These are phyloP conservation scores for Corinectria fuckeliana DNA, from an alignment of 2,329 filamentous ascomycete genomes.

Conservation along the genomic window DNA sequence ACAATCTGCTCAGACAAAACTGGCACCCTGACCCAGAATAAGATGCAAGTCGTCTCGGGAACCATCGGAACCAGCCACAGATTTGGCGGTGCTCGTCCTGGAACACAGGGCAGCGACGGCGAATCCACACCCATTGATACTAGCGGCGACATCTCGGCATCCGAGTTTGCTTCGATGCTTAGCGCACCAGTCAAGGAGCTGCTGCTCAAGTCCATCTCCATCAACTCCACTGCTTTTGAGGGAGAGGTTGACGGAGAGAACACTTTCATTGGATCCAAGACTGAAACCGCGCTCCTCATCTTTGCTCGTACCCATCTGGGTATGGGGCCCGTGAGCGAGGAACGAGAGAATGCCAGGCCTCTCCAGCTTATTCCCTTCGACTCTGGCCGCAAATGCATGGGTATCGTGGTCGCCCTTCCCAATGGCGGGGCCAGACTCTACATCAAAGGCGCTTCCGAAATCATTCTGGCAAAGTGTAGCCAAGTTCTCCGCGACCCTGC, in stretches of 20 bases:
- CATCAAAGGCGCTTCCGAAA: slow-evolving; percentile 71
- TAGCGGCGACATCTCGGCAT: slow-evolving; percentile 48
- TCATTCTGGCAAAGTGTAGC: slow-evolving; percentile 64
- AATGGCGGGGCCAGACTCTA: slow-evolving; percentile 62
- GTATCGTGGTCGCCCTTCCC: slow-evolving; percentile 60
- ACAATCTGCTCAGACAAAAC: slow-evolving; percentile 75
- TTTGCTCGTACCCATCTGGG: slow-evolving; percentile 71
- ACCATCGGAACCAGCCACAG: slow-evolving; percentile 62
- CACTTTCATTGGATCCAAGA: slow-evolving; percentile 79
- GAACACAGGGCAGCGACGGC: slow-evolving; percentile 32
- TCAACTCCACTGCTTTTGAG: slow-evolving; percentile 79
- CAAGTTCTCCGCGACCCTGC: slow-evolving; percentile 58
- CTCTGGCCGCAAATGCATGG: slow-evolving; percentile 77
- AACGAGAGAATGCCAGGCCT: slow-evolving; percentile 65
- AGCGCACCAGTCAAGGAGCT: slow-evolving; percentile 56
- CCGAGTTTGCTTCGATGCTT: slow-evolving; percentile 57
- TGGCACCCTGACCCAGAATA: slow-evolving; percentile 71
- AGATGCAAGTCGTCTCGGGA: slow-evolving; percentile 71
- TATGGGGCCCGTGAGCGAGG: slow-evolving; percentile 69
- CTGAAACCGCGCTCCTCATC: slow-evolving; percentile 75
- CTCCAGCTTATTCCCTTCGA: slow-evolving; percentile 78
- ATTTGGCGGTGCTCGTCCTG: slow-evolving; percentile 54
- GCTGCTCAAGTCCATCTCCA: slow-evolving; percentile 64
- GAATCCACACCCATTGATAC: slow-evolving; percentile 37
- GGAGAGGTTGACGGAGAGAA: slow-evolving; percentile 71